Conservation (phyloP, 176 grass and related monocot species). For the Dactylis glomerata region DNA sequence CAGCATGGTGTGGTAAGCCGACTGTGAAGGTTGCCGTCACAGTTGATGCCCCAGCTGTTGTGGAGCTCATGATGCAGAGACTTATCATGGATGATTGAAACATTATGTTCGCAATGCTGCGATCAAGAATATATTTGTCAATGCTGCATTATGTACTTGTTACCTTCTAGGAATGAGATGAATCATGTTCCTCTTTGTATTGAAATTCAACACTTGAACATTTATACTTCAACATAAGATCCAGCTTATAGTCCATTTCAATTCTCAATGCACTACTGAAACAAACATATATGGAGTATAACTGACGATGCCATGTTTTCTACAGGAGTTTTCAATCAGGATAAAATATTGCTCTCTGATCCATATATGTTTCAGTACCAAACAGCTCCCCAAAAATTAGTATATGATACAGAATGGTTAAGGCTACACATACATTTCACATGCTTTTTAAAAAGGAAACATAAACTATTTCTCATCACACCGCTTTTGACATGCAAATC, state of each 20-base stretch:
- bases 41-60: conserved; percentile 57
- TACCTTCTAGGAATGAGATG: neutral
- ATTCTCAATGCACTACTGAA: neutral
- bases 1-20: conserved; percentile 63
- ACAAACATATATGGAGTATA: neutral
- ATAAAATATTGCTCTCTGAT: neutral
- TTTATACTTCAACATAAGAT: neutral
- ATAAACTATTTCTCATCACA: neutral
- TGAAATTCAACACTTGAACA: neutral
- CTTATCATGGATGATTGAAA: conserved; percentile 39
- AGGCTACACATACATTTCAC: neutral
- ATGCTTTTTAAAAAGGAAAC: neutral
- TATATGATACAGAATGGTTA: neutral
- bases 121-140: neutral
- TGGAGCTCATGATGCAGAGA: conserved; percentile 73
- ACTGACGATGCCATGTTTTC: neutral
- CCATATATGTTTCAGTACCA: neutral
- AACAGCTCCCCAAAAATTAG: neutral
- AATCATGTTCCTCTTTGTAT: neutral
- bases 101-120: neutral
- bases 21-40: conserved; percentile 89
- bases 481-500: neutral
- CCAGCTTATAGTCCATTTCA: neutral
- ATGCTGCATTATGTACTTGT: neutral
- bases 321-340: neutral